Percentiles rank a stretch among this genome's conserved stretches.
phyloP scores from a whole-genome alignment of 1,139 yeast genomes.

The Wickerhamiella pararugosa region DNA sequence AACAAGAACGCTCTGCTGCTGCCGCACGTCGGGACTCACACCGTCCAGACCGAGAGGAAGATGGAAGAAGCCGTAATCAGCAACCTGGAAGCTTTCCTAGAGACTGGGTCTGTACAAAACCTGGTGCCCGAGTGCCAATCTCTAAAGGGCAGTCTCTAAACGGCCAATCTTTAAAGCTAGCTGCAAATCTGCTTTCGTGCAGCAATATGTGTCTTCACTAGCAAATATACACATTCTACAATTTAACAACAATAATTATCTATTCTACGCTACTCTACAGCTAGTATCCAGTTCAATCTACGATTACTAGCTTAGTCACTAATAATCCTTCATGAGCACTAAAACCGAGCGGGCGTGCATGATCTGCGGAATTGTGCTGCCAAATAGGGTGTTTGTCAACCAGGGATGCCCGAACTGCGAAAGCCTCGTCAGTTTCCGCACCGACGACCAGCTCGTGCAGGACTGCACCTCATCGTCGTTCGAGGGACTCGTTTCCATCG shows the following conservation, averaged over 20 bases:
- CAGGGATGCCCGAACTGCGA: conserved; percentile 98
- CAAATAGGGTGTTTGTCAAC: conserved; percentile 53
- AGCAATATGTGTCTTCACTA: no score
- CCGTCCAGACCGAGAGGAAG: conserved; percentile 37
- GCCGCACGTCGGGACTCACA: conserved; percentile 54
- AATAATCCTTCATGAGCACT: conserved; percentile 1
- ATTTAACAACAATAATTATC: no score
- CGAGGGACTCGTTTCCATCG: conserved; percentile 88
- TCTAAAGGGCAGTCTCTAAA: no score
- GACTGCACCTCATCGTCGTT: conserved; percentile 95
- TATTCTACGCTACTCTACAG: no score
- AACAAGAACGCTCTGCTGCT: conserved; percentile 37
- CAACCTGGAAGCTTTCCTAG: conserved; percentile 20
- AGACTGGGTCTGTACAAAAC: conserved; percentile 3
- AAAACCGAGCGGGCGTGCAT: conserved; percentile 82
- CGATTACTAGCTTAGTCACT: no score
- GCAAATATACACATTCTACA: no score
- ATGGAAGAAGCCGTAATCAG: conserved; percentile 42
- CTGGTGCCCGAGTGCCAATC: conserved; percentile 1
- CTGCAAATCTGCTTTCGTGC: no score
- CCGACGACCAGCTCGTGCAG: conserved; percentile 70
- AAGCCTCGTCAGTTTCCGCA: conserved; percentile 61
- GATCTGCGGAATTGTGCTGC: conserved; percentile 88
- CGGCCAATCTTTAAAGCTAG: no score
- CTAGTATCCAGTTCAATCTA: no score